Evolutionary conservation across 1,284 basidiomycete species (phyloP).

Genomic region (Cutaneotrichosporon curvatum): DNA sequence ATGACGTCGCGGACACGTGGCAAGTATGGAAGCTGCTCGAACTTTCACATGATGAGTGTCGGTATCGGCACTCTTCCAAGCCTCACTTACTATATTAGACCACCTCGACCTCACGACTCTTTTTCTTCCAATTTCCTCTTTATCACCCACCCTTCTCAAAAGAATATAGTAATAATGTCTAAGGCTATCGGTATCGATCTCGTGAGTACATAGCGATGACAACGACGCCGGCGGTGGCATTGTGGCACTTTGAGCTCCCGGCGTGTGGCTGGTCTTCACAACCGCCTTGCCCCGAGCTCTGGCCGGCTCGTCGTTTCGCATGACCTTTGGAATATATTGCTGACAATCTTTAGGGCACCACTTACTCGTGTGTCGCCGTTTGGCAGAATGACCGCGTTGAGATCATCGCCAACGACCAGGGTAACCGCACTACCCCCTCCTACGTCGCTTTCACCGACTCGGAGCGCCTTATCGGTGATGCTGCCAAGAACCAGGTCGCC

Average conservation of each 20-base stretch:
- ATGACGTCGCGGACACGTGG: no score
- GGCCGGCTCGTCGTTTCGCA: no score
- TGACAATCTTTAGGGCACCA: constrained; percentile 56
- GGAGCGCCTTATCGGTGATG: constrained; percentile 63
- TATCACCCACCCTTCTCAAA: neutral
- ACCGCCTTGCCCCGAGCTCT: no score
- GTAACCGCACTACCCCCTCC: constrained; percentile 92
- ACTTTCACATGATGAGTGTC: no score
- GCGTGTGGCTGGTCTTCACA: no score
- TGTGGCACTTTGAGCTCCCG: no score
- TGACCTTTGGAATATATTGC: no score
- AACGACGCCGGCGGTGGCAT: no score
- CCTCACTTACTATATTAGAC: no score
- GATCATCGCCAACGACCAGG: constrained; percentile 57
- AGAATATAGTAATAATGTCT: constrained; percentile 1
- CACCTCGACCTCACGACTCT: neutral
- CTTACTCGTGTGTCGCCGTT: constrained; percentile 75
- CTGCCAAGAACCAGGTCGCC: constrained; percentile 57
- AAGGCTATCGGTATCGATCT: constrained; percentile 3
- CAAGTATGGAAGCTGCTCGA: no score
- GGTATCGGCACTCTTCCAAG: no score
- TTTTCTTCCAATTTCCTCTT: neutral
- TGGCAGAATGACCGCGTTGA: constrained; percentile 99
- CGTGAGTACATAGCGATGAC: neutral
- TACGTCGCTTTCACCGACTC: constrained; percentile 88